Percentiles rank a stretch among this genome's conserved stretches.
Evolutionary conservation across 1,139 yeast genomes (phyloP).

Genomic region (Suhomyces atakaporum): DNA sequence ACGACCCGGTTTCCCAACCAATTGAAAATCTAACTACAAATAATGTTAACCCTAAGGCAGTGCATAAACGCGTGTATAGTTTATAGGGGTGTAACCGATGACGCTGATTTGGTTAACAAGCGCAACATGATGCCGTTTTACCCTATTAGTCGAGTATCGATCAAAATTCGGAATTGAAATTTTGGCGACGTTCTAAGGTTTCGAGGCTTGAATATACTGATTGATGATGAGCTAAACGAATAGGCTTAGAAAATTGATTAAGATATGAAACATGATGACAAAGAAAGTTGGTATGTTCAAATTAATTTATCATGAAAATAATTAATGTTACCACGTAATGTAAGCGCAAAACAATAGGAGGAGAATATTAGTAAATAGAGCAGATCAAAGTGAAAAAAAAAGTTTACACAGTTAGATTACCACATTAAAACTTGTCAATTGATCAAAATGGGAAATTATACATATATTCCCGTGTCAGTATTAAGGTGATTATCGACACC

Average conservation of each 20-base stretch:
- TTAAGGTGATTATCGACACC: no score
- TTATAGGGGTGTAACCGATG: not conserved
- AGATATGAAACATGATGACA: not conserved
- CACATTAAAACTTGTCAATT: no score
- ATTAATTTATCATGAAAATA: not conserved
- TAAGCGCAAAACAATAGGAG: not conserved
- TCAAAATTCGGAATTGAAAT: not conserved
- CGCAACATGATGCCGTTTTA: not conserved
- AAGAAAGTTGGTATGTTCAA: not conserved
- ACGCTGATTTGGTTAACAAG: not conserved
- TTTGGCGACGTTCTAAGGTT: not conserved
- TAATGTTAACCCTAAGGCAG: not conserved
- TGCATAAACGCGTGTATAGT: not conserved
- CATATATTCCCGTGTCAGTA: no score
- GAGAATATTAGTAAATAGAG: not conserved
- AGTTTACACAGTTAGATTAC: no score
- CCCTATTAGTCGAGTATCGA: not conserved
- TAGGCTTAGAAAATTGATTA: no score
- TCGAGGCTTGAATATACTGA: not conserved
- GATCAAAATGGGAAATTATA: no score
- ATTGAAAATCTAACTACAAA: no score
- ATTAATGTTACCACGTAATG: not conserved
- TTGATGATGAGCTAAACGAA: no score
- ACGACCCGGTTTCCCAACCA: not conserved
- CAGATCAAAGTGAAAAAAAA: no score